Conservation (phyloP, 2,329 filamentous ascomycete species). For the Aspergillus sp. region DNA sequence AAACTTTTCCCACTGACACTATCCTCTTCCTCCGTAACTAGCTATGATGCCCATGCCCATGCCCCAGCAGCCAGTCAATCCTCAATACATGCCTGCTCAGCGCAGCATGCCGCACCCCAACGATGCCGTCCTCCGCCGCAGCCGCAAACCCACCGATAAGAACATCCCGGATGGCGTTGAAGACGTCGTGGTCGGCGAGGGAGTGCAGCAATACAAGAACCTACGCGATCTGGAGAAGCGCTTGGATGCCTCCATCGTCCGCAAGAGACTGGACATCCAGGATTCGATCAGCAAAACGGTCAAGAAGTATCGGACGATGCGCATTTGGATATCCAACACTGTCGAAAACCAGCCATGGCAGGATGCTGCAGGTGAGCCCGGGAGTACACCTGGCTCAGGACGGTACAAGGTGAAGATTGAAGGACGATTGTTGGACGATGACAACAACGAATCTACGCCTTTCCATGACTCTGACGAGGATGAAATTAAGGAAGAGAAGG, state of each 20-base stretch:
- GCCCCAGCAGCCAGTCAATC: constrained; percentile 31
- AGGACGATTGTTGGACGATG: constrained; percentile 70
- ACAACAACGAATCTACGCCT: constrained; percentile 37
- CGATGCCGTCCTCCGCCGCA: constrained; percentile 63
- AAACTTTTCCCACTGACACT: background rate
- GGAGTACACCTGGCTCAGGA: constrained; percentile 31
- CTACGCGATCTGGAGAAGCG: constrained; percentile 80
- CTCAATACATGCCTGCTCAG: constrained; percentile 32
- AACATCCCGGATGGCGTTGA: constrained; percentile 88
- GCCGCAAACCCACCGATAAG: constrained; percentile 88
- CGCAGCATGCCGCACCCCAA: constrained; percentile 32
- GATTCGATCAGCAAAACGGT: constrained; percentile 69
- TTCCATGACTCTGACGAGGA: constrained; percentile 46
- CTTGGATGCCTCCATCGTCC: constrained; percentile 86
- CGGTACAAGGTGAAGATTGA: constrained; percentile 84
- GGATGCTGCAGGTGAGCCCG: constrained; percentile 68
- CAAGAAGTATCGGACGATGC: constrained; percentile 77
- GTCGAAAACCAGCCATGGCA: constrained; percentile 95
- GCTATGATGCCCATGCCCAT: constrained; percentile 29
- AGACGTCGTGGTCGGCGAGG: constrained; percentile 72
- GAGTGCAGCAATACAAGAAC: constrained; percentile 72
- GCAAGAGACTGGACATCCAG: constrained; percentile 84
- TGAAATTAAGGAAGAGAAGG: constrained; percentile 33
- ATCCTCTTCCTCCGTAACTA: constrained; percentile 6
- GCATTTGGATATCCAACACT: constrained; percentile 92